Base-by-base conservation (phyloP, 2,329 filamentous ascomycete genomes). In the Fusarium transvaalense region DNA sequence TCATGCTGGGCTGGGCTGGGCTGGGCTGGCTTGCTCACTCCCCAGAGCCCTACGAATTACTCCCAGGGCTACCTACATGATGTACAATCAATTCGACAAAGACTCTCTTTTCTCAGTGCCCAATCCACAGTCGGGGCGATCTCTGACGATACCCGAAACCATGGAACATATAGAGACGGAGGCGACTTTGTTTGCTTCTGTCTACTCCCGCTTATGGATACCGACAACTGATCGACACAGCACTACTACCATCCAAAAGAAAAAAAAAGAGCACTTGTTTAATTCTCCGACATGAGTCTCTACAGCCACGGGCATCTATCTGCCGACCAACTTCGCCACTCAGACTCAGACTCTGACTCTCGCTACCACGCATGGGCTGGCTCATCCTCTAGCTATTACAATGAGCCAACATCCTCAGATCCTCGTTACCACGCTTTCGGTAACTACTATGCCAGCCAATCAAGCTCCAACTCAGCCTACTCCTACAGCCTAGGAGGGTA, bases 181-280 rank as follows among this genome's bases (percentile, higher is more conserved):
- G 56, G 56, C 51, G 66, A 64, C 56, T 70, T 70, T 69, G 62
- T 64, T 56, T 64, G 57, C 66, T 65, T 52, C 32, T 51, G 59
- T 46, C 67, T 64, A 71, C 67, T 42, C 39, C 67, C 67, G 62
- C 55, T 61, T 68, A 61, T 71, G 67, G 67, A 68, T 68, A 71
- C 64, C 63, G 63, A 70, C 29, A 56, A 45, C 48, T 53, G 67
- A 70, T 70, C 67, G 67, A 71, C 68, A 71, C 39, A 52, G 61
- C 67, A 68, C 51, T 63, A 66, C 66, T 48, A 68, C 56, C 56
- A 65, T 50, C 56, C 56, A 52, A 54, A 63, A 69, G 23, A 35
- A 23, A 51, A 50, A 31, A 31, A 45, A 19, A 13, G 13, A n/a
- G 21, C 46, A 57, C 41, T 41, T 62, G 25, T 46, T 53, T 19